A percentile compares a stretch with the other conserved stretches of the same genome.
These are phyloP conservation scores for Scutellaria minor DNA, from an alignment of 257 asterid species.

Conservation along the genomic window DNA sequence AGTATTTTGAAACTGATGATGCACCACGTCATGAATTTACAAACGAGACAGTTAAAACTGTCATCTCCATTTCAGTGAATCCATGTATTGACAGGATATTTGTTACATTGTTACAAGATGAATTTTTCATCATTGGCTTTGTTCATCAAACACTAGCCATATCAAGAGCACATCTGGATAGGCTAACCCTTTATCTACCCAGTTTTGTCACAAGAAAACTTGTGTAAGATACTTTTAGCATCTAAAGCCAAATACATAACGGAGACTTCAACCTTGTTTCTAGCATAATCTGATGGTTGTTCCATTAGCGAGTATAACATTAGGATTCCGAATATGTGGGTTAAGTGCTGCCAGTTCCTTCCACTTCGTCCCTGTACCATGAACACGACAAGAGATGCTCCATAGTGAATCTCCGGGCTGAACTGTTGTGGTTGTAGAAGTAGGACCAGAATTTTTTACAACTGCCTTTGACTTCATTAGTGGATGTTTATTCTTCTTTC, in stretches of 20 bases:
- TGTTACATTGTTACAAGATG: conserved; percentile 4
- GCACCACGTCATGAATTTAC: not conserved
- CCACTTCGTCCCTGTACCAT: conserved; percentile 62
- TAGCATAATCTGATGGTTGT: conserved; percentile 54
- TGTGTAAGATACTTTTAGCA: not conserved
- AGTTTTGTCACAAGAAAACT: conserved; percentile 13
- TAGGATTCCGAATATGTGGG: conserved; percentile 70
- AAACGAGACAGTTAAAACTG: conserved; percentile 4
- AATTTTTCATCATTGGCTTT: not conserved
- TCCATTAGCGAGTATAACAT: conserved; percentile 52
- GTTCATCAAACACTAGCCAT: not conserved
- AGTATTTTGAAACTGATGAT: not conserved
- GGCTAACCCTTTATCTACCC: conserved; percentile 11
- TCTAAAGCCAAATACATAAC: conserved; percentile 5
- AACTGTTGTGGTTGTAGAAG: conserved; percentile 47
- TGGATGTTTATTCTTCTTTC: conserved; percentile 93
- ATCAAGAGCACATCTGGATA: not conserved
- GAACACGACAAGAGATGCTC: conserved; percentile 78
- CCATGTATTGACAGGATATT: conserved; percentile 18
- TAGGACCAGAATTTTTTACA: conserved; percentile 42
- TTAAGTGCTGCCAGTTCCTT: conserved; percentile 57
- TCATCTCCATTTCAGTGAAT: not conserved
- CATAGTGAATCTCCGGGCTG: conserved; percentile 76
- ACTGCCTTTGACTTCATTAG: conserved; percentile 67
- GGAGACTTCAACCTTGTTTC: conserved; percentile 18